Base-by-base conservation (phyloP, 768 basidiomycete species). In the Suillus americanus region DNA sequence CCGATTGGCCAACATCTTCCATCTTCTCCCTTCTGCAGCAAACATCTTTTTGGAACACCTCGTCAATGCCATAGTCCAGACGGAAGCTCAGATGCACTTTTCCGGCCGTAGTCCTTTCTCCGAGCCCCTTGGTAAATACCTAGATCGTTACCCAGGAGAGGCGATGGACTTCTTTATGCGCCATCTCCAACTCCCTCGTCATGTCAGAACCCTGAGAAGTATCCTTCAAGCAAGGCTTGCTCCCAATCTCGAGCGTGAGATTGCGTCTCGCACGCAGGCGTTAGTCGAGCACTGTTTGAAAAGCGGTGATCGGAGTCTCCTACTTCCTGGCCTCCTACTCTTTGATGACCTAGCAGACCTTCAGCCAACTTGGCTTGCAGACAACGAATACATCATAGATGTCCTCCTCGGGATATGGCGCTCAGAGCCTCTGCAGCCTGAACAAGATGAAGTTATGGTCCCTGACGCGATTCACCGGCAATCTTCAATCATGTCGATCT, bases 1-100 rank as follows among this genome's bases (percentile, higher is more conserved):
- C 35, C 89, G 92, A n/a, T 82, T 99, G 63, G 92, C 96, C 62
- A 97, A 99, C 71, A 95, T 99, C 64, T 99, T 99, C 80, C 96
- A 98, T 72, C 87, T 99, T 5, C 83, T 99, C 12, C 97, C 97
- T 2, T 90, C 92, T 8, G 90, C 95, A 0, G 97, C 97, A 53
- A 94, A 94, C 68, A 90, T 92, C 53, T 99, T 96, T 78, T 83
- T 99, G 43, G 89, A 94, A 69, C 87, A 87, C 57, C 85, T 99
- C n/a, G 88, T 95, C 66, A 90, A 90, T 65, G 82, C 89, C 12
- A 88, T 98, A 61, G 95, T 98, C 37, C 91, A 96, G 70, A 95
- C 94, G 4, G 97, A 99, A 76, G 85, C 91, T 0, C 86, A 89
- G 65, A 88, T 99, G 80, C 92, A 95, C 69, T 97, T 95, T 72